Base-by-base conservation (phyloP, 345 rosid species). In the Ceriops decandra region DNA sequence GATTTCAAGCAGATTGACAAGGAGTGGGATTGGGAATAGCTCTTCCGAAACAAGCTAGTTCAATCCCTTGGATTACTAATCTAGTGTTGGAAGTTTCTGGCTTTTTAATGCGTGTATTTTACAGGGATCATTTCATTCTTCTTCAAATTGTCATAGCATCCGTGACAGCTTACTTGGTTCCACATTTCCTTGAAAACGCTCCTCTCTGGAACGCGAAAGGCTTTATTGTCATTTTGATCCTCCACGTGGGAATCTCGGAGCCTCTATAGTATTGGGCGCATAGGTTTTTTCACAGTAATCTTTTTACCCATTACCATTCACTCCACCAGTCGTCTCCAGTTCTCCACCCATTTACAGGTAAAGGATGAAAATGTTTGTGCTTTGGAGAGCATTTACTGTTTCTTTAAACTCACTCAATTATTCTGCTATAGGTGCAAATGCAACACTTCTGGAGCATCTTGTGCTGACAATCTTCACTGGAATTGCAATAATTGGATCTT, bases 101-200 rank as follows among this genome's bases (percentile, higher is more conserved):
- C 1, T 21, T 10, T 56, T 42, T 1, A 17, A 61, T 62, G 22
- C 51, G 10, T 16, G 3, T 33, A 72, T 15, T 11, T 36, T 65
- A 17, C 89, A 95, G 99, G 99, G 99, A 95, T 66, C 90, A 92
- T 76, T 92, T 86, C 81, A 66, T 95, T 51, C 69, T 95, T 47
- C 88, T 95, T 77, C 99, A 95, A 69, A 90, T 86, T 67, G 52
- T 90, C 62, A 57, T 89, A 42, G 95, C 86, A 2, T 80, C 87
- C 72, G 33, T 85, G 76, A 79, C 73, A 66, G 87, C 84, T 74
- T 81, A 66, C 81, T 78, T 77, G 74, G 82, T 78, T 72, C 86
- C 89, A 49, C 10, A 64, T 57, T 81, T 76, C 54, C 74, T 80
- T 32, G 83, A 80, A 64, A 70, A 62, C 63, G 76, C 85, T 77